Conservation (phyloP, 1,284 basidiomycete species). For the Sporisorium scitamineum region DNA sequence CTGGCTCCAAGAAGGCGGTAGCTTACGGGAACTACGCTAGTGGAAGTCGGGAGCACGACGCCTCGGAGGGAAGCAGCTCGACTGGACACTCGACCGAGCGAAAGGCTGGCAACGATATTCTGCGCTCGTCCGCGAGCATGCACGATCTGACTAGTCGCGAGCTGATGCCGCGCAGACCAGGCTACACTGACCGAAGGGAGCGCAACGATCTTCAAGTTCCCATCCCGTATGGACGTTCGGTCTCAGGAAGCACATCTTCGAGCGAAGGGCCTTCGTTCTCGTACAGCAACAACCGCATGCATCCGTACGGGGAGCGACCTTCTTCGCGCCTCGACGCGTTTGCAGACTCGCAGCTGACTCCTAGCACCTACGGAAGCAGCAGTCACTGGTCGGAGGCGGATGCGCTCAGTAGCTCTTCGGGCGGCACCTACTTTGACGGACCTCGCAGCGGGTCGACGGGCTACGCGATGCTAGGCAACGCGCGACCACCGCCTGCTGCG, state of each 20-base stretch:
- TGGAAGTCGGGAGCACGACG: constrained; percentile 17
- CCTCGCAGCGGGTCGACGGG: constrained; percentile 2
- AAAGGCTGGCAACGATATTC: constrained; percentile 8
- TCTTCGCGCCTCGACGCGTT: constrained; percentile 11
- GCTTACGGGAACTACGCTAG: neutral
- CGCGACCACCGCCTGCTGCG: neutral
- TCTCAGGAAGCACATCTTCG: constrained; percentile 4
- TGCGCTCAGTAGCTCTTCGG: constrained; percentile 2
- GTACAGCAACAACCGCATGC: constrained; percentile 27
- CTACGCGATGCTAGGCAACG: neutral
- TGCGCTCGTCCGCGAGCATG: neutral
- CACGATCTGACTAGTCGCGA: constrained; percentile 26
- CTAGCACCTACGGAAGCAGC: constrained; percentile 8
- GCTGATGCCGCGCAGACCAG: constrained; percentile 9
- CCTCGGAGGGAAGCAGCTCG: constrained; percentile 8
- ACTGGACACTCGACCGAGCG: constrained; percentile 13
- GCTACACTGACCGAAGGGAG: constrained; percentile 13
- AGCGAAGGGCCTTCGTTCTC: constrained; percentile 6
- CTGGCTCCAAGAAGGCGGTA: constrained; percentile 7
- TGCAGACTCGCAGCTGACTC: neutral
- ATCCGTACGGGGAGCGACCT: constrained; percentile 32
- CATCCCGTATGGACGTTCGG: constrained; percentile 18
- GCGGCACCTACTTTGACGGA: constrained; percentile 15
- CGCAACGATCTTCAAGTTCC: constrained; percentile 8
- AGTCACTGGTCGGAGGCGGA: constrained; percentile 28